A percentile compares a stretch with the other conserved stretches of the same genome.
These are phyloP conservation scores for Tardiomyces digboiensis DNA, from an alignment of 1,139 yeast species.

Conservation along the genomic window DNA sequence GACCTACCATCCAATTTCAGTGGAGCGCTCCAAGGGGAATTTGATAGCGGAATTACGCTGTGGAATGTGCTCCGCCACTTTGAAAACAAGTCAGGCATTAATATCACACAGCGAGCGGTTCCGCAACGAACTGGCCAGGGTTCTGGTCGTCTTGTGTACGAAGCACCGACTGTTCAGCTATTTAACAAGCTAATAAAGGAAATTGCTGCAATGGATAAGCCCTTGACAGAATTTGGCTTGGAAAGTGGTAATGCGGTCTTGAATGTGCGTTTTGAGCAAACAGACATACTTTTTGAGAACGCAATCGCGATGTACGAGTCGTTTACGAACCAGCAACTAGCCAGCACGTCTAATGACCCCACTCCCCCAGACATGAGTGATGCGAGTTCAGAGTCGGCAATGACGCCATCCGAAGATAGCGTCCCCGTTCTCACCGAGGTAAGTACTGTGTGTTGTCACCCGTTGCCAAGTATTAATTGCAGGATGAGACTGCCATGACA, in stretches of 20 bases:
- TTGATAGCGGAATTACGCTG: slow-evolving; percentile 12
- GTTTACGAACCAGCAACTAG: slow-evolving; percentile 3
- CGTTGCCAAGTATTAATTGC: no score
- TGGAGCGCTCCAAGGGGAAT: slow-evolving; percentile 15
- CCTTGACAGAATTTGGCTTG: slow-evolving; percentile 17
- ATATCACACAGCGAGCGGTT: slow-evolving; percentile 16
- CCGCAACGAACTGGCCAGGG: slow-evolving; percentile 6
- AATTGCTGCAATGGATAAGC: slow-evolving; percentile 14
- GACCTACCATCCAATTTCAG: slow-evolving; percentile 18
- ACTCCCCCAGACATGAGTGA: no score
- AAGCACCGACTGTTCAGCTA: slow-evolving; percentile 18
- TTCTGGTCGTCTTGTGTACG: slow-evolving; percentile 13
- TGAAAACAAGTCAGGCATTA: slow-evolving; percentile 18
- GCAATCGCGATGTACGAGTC: slow-evolving; percentile 12
- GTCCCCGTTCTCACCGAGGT: no score
- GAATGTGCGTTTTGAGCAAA: slow-evolving; percentile 17
- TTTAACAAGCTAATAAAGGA: slow-evolving; percentile 13
- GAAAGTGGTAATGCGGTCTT: slow-evolving; percentile 16
- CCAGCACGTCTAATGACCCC: background rate
- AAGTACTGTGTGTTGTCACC: no score
- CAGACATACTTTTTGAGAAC: slow-evolving; percentile 12
- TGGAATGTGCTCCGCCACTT: slow-evolving; percentile 18
- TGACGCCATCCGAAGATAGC: no score
- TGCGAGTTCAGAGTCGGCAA: no score
- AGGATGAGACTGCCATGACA: no score